Conservation (phyloP, 2,329 filamentous ascomycete genomes). For the Juglanconis oblonga region DNA sequence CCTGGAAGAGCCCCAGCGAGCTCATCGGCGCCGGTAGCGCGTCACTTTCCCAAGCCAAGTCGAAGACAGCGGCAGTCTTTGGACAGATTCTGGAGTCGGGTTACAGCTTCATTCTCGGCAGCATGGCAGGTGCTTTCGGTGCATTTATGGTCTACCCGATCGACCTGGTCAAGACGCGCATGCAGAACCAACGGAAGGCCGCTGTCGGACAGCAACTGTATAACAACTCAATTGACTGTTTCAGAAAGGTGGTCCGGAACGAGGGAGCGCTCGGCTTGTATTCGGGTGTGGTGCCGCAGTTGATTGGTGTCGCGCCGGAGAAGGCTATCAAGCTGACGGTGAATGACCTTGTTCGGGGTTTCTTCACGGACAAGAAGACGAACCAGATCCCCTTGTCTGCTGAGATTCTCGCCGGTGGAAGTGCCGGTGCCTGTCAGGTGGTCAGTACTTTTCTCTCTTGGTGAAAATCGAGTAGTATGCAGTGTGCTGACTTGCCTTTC, state of each 20-base stretch:
- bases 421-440: conserved; percentile 92
- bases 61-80: conserved; percentile 56
- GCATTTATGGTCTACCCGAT: conserved; percentile 99
- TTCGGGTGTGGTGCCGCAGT: conserved; percentile 89
- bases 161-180: conserved; percentile 94
- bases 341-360: conserved; percentile 83
- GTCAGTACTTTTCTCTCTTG: conserved; percentile 55
- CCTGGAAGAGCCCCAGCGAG: conserved; percentile 71
- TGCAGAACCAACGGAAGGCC: conserved; percentile 91
- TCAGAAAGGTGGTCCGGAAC: conserved; percentile 86
- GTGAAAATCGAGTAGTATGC: background rate
- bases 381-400: conserved; percentile 67
- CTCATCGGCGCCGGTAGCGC: conserved; percentile 42
- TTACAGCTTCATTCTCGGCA: conserved; percentile 89
- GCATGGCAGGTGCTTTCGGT: conserved; percentile 90
- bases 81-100: conserved; percentile 69
- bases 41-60: conserved; percentile 44
- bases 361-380: conserved; percentile 70
- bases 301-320: conserved; percentile 97
- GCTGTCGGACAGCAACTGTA: conserved; percentile 85
- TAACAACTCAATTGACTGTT: conserved; percentile 96
- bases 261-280: conserved; percentile 89
- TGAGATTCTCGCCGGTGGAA: conserved; percentile 85
- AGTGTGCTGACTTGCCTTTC: conserved; percentile 3
- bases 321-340: conserved; percentile 99